Base-by-base conservation (phyloP, 306 rosid genomes). In the Rosa multiflora region DNA sequence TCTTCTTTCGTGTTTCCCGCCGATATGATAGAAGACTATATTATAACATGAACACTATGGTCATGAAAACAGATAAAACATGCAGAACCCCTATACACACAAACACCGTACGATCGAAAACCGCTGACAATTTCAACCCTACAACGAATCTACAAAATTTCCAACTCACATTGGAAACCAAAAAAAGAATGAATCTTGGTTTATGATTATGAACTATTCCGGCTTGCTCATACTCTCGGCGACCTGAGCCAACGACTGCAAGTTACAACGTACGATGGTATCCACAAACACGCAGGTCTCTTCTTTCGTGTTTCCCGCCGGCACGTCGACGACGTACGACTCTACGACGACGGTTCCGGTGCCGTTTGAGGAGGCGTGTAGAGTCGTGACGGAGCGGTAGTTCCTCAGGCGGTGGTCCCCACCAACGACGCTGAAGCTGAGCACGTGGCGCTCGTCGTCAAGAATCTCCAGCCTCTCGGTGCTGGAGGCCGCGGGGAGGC, bases 221-320 rank as follows among this genome's bases (percentile, higher is more conserved):
- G 47, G 12, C 20, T 76, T 47, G 48, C 35, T 88, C 88, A 89
- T 89, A 39, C 78, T 90, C 82, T 92, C 92, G 0, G 97, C 94
- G 74, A 94, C 87, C 84, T 87, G 98, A 73, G 97, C 89, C 37
- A 95, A 79, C 3, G 97, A 95, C 67, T 90, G 99, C 78, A 95
- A 87, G 77, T 95, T 95, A 81, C 98, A 95, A 42, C 98, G 89
- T 42, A 95, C 98, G 80, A 95, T 95, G 0, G 99, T 95, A n/a
- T 92, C 96, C 1, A 82, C 97, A 67, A 95, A 95, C 63, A 88
- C 90, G 88, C 99, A 92, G 6, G 99, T 95, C 79, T 95, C 99
- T 10, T 92, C 99, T 49, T 85, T 83, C 0, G 98, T 95, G 63
- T 95, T 95, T 20, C 99, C 99, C 0, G 47, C 66, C 51, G 99